Conservation (phyloP, 495 filamentous ascomycete genomes). For the Penicillium robsamsonii region DNA sequence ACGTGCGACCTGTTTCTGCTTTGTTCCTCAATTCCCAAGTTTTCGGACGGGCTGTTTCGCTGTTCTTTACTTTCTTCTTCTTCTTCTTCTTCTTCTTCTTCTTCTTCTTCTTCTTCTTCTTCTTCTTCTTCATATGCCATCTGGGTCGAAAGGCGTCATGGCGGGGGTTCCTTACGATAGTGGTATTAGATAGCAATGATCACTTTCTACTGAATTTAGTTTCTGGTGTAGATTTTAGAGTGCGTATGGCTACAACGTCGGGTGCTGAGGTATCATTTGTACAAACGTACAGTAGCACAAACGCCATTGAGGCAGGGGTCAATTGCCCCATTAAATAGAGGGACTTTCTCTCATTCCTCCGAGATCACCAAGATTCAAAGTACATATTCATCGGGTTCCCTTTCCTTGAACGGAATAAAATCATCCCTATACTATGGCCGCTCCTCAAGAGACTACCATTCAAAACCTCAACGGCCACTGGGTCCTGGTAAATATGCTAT, state of each 20-base stretch:
- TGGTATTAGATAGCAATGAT: constrained; percentile 45
- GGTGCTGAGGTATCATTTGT: neutral
- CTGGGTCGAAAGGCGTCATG: constrained; percentile 25
- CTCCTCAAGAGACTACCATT: neutral
- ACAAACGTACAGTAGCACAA: neutral
- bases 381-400: neutral
- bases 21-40: constrained; percentile 17
- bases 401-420: neutral
- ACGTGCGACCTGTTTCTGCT: constrained; percentile 21
- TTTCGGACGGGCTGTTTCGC: constrained; percentile 25
- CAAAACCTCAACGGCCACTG: constrained; percentile 2
- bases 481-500: neutral
- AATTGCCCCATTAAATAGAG: neutral
- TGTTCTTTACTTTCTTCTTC: constrained; percentile 14
- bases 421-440: neutral
- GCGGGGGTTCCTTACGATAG: constrained; percentile 15
- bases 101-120: too few species aligned
- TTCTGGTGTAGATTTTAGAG: neutral
- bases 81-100: too few species aligned
- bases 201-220: neutral
- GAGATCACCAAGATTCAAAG: neutral
- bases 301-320: neutral
- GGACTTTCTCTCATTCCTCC: neutral
- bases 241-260: neutral
- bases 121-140: constrained; percentile 15